Percentiles rank a stretch among this genome's conserved stretches.
Conservation (phyloP, 139 green algal species). For the Nannochloris sp. region DNA sequence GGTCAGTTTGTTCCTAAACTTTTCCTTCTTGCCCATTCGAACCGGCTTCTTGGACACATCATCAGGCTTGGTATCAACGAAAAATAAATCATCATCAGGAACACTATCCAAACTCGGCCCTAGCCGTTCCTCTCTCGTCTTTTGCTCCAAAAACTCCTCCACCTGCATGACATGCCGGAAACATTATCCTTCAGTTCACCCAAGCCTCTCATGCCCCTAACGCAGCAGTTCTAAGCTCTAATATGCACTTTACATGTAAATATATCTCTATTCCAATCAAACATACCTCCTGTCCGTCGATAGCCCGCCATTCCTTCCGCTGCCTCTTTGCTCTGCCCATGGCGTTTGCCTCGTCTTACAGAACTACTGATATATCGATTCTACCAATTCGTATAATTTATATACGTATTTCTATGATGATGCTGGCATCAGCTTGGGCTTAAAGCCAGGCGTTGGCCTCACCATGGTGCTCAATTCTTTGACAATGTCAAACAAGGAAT, state of each 20-base stretch:
- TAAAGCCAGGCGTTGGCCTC: background rate
- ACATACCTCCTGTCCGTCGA: conserved; percentile 26
- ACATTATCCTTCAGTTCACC: too few species aligned
- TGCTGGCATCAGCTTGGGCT: background rate
- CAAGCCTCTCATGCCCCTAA: too few species aligned
- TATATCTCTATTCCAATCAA: background rate
- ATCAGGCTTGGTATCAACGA: conserved; percentile 32
- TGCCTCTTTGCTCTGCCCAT: conserved; percentile 19
- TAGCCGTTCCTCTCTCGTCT: conserved; percentile 40
- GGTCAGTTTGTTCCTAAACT: conserved; percentile 10
- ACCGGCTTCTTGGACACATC: conserved; percentile 4
- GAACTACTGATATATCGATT: too few species aligned
- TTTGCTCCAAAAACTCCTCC: conserved; percentile 35
- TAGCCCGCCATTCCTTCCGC: conserved; percentile 10
- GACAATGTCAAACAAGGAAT: conserved; percentile 60
- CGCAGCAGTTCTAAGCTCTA: too few species aligned
- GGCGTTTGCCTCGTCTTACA: background rate
- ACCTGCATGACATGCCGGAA: conserved; percentile 33
- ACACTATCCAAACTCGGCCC: conserved; percentile 39
- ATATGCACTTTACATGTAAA: background rate
- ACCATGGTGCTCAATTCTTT: conserved; percentile 36
- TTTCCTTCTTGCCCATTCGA: conserved; percentile 8
- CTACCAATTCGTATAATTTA: background rate
- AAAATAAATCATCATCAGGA: conserved; percentile 61
- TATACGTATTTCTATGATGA: background rate